A percentile compares a stretch with the other conserved stretches of the same genome.
Conservation (phyloP, 306 rosid genomes). For the Vachellia pachyceras region DNA sequence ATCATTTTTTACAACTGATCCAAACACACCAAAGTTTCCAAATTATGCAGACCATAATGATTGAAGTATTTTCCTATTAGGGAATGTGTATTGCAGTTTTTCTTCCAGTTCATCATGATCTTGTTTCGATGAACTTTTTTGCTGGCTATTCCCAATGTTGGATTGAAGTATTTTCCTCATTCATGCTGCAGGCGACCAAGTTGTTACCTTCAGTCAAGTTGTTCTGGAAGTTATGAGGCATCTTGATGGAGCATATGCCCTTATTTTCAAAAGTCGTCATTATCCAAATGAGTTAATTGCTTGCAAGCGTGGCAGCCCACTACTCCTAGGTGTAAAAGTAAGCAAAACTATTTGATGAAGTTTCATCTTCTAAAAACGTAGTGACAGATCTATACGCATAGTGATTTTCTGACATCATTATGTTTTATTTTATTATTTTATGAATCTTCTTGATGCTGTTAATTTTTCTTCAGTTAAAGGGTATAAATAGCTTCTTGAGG, state of each 20-base stretch:
- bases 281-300: conserved; percentile 98
- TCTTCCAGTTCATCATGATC: background rate
- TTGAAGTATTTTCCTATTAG: too few species aligned
- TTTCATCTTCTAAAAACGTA: conserved; percentile 10
- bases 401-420: background rate
- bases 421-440: conserved; percentile 12
- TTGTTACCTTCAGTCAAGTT: conserved; percentile 91
- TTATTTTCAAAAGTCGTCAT: conserved; percentile 87
- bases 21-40: too few species aligned
- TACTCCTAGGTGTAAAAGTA: conserved; percentile 96
- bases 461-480: conserved; percentile 27
- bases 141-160: conserved; percentile 29
- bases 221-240: conserved; percentile 98
- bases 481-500: conserved; percentile 4
- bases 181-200: conserved; percentile 68
- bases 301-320: conserved; percentile 97
- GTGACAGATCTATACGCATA: background rate
- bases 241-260: conserved; percentile 99
- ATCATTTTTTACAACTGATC: background rate
- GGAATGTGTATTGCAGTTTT: too few species aligned
- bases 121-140: conserved; percentile 9
- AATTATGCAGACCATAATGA: too few species aligned
- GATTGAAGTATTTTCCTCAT: conserved; percentile 40
- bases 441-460: conserved; percentile 1
- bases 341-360: conserved; percentile 37